Evolutionary conservation across 108 stramenopile genomes (phyloP).

Genomic region (Cylindrotheca closterium): DNA sequence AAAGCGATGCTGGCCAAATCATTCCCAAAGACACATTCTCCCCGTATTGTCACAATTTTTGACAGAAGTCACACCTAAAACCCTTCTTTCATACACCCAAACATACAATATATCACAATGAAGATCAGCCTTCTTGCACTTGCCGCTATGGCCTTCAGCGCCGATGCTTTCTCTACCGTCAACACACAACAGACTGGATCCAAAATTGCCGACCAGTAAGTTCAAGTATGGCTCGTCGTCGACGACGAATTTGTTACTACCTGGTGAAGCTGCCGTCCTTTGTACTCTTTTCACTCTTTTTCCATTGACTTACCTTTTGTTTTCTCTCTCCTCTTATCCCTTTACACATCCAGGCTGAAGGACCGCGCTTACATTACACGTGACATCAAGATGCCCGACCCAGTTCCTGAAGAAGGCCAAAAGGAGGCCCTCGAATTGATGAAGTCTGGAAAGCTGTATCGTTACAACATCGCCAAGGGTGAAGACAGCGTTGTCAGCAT

Average conservation of each 20-base stretch:
- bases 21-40: too few species aligned
- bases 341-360: slow-evolving; percentile 5
- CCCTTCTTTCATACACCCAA: not conserved
- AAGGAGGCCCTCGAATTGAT: slow-evolving; percentile 68
- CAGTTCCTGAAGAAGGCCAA: slow-evolving; percentile 72
- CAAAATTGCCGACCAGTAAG: not conserved
- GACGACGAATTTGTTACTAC: not conserved
- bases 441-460: slow-evolving; percentile 71
- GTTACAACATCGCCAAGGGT: slow-evolving; percentile 71
- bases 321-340: not conserved
- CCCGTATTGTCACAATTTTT: too few species aligned
- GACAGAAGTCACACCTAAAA: not conserved
- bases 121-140: slow-evolving; percentile 35
- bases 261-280: not conserved
- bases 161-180: slow-evolving; percentile 41
- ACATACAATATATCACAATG: slow-evolving; percentile 24
- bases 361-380: slow-evolving; percentile 54
- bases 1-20: too few species aligned
- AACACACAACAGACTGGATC: not conserved
- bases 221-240: too few species aligned
- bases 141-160: slow-evolving; percentile 24
- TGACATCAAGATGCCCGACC: slow-evolving; percentile 81
- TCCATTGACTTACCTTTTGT: not conserved
- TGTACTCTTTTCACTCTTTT: not conserved
- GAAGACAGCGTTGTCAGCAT: slow-evolving; percentile 57